These are phyloP conservation scores for Dactylellina cionopaga DNA, from an alignment of 2,329 filamentous ascomycete species.

Conservation along the genomic window DNA sequence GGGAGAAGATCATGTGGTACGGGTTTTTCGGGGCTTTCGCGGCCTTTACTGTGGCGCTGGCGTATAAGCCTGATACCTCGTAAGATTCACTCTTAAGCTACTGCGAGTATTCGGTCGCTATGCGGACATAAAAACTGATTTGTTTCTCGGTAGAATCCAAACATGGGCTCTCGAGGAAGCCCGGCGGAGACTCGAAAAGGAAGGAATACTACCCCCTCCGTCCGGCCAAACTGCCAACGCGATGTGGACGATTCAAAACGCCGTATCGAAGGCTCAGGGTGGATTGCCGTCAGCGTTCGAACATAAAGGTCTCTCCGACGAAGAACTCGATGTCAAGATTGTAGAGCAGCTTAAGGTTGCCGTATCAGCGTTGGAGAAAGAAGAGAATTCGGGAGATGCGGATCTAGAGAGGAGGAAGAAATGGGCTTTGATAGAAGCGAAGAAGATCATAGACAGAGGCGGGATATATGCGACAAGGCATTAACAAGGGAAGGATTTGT, in stretches of 20 bases:
- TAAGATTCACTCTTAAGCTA: conserved; percentile 69
- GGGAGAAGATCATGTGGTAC: conserved; percentile 87
- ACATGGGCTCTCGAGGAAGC: conserved; percentile 99
- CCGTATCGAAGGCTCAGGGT: conserved; percentile 27
- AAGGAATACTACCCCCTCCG: conserved; percentile 82
- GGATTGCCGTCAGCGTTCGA: conserved; percentile 21
- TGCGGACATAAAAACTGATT: background rate
- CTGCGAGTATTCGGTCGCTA: background rate
- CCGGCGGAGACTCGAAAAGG: conserved; percentile 89
- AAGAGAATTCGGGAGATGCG: conserved; percentile 41
- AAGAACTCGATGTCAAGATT: conserved; percentile 45
- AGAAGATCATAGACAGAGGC: conserved; percentile 46
- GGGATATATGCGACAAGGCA: conserved; percentile 35
- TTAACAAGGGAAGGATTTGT: conserved; percentile 16
- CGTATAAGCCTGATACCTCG: conserved; percentile 98
- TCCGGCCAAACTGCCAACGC: conserved; percentile 47
- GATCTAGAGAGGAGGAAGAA: conserved; percentile 49
- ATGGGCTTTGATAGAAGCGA: conserved; percentile 44
- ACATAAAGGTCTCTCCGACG: conserved; percentile 37
- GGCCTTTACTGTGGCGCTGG: conserved; percentile 80
- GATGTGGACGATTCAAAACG: conserved; percentile 49
- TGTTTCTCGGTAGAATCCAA: conserved; percentile 78
- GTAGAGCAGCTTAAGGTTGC: conserved; percentile 46
- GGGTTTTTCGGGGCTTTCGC: conserved; percentile 83
- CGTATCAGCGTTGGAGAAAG: conserved; percentile 30